A percentile compares a stretch with the other conserved stretches of the same genome.
phyloP scores from a whole-genome alignment of 306 rosid genomes.

The Prunus mume region DNA sequence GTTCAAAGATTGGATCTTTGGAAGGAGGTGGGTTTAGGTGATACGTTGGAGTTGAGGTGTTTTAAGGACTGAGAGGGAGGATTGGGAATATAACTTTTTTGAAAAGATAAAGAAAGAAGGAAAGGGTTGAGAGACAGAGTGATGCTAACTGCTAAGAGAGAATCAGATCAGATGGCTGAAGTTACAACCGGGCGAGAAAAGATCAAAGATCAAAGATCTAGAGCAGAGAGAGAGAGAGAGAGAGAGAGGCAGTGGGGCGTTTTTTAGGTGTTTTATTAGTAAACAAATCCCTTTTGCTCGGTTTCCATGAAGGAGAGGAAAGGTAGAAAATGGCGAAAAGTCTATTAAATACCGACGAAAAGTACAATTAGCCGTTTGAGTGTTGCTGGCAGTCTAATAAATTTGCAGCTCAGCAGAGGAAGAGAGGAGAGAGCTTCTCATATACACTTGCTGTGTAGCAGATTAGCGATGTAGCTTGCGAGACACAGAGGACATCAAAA shows the following conservation, averaged over 20 bases:
- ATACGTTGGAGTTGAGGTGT: background rate
- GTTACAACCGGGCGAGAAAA: background rate
- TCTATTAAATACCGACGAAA: background rate
- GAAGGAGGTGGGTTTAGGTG: background rate
- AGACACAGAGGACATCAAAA: too few species aligned
- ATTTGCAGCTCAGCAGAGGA: background rate
- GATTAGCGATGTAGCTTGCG: too few species aligned
- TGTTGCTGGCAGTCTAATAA: background rate
- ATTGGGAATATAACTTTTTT: conserved; percentile 4
- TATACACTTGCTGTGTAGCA: too few species aligned
- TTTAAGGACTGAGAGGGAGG: background rate
- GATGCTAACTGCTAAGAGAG: background rate
- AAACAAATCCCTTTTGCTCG: background rate
- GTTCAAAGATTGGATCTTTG: background rate
- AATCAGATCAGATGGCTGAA: background rate
- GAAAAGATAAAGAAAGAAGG: conserved; percentile 8
- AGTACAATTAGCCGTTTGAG: conserved; percentile 26
- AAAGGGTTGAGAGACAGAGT: background rate
- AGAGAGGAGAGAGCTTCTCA: background rate
- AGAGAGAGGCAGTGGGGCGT: background rate
- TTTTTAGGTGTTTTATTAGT: background rate
- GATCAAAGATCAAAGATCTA: background rate
- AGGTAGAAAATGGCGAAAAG: background rate
- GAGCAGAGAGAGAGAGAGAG: background rate
- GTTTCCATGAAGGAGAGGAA: conserved; percentile 26